phyloP scores from a whole-genome alignment of 164 flowering plant genomes.

The Vitis amurensis region DNA sequence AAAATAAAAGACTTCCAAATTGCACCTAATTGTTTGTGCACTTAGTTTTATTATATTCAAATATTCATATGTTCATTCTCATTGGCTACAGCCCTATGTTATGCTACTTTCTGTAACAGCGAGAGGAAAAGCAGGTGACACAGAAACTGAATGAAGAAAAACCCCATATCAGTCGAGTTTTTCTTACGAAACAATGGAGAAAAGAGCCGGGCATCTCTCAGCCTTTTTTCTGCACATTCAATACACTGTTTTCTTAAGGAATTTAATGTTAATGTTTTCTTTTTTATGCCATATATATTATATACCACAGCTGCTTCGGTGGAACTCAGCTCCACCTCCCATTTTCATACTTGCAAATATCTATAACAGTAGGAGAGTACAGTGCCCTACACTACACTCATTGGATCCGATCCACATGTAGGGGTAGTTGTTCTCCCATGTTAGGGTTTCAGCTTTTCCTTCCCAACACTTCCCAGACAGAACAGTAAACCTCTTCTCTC shows the following conservation, averaged over 20 bases:
- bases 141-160: neutral
- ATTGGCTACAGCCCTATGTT: no score
- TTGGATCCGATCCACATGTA: conserved; percentile 23
- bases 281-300: neutral
- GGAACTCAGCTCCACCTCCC: conserved; percentile 9
- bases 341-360: neutral
- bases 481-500: conserved; percentile 8
- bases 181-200: neutral
- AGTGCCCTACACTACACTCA: conserved; percentile 7
- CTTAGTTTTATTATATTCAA: no score
- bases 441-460: conserved; percentile 15
- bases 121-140: no score
- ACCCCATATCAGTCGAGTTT: neutral
- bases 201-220: neutral
- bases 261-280: neutral
- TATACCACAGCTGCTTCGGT: neutral
- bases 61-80: no score
- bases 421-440: conserved; percentile 16
- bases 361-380: conserved; percentile 15
- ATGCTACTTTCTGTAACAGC: no score
- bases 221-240: neutral
- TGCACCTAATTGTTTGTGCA: neutral
- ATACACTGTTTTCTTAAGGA: no score
- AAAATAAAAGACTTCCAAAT: neutral
- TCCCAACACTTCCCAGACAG: conserved; percentile 9